phyloP scores from a whole-genome alignment of 345 rosid genomes.

The Acer campestre region DNA sequence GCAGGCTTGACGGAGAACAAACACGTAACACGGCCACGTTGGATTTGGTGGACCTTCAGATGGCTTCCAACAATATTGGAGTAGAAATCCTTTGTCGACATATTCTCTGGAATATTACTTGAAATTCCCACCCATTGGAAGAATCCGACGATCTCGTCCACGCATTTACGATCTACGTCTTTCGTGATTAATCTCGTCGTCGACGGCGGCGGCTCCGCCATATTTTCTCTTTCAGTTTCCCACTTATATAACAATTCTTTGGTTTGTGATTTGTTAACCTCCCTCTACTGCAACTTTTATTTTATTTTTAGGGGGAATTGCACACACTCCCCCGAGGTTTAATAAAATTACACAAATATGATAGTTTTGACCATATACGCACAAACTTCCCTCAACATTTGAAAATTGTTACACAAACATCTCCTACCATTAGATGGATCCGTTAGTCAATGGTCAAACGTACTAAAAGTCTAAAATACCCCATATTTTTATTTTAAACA shows the following conservation, averaged over 20 bases:
- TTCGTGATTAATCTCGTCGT: slow-evolving; percentile 18
- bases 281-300: background rate
- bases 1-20: slow-evolving; percentile 53
- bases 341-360: too few relatives aligned
- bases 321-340: too few relatives aligned
- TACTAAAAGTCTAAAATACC: too few relatives aligned
- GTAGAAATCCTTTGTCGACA: slow-evolving; percentile 40
- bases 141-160: slow-evolving; percentile 12
- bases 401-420: too few relatives aligned
- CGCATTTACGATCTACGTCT: slow-evolving; percentile 24
- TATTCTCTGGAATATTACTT: slow-evolving; percentile 24
- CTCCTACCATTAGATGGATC: too few relatives aligned
- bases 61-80: slow-evolving; percentile 50
- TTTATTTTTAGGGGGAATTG: too few relatives aligned
- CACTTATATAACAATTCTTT: too few relatives aligned
- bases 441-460: too few relatives aligned
- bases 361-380: too few relatives aligned
- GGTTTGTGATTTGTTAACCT: background rate
- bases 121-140: slow-evolving; percentile 27
- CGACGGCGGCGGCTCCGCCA: background rate
- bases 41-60: slow-evolving; percentile 42
- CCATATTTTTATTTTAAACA: too few relatives aligned
- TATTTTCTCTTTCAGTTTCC: background rate
- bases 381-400: too few relatives aligned
- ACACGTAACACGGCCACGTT: slow-evolving; percentile 62